phyloP scores from a whole-genome alignment of 208 protist genomes.

The Acanthamoeba royreba region DNA sequence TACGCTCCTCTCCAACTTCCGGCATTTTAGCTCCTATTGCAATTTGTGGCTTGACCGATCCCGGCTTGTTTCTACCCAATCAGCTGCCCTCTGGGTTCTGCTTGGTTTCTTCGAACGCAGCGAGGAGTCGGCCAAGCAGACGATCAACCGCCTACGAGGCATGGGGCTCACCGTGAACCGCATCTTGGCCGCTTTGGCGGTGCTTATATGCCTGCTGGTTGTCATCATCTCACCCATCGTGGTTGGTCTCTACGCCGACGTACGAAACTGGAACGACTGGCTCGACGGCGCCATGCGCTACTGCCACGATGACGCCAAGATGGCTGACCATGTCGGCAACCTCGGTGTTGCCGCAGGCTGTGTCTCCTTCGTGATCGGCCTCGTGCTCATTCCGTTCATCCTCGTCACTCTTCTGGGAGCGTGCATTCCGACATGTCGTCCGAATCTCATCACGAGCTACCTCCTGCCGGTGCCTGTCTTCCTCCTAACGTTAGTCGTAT shows the following conservation, averaged over 20 bases:
- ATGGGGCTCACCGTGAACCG: too few species aligned
- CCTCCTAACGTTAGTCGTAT: not conserved
- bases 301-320: slow-evolving; percentile 3
- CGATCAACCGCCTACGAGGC: too few species aligned
- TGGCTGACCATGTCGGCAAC: not conserved
- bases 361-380: not conserved
- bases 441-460: not conserved
- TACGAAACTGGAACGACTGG: not conserved
- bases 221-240: slow-evolving; percentile 9
- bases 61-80: too few species aligned
- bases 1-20: too few species aligned
- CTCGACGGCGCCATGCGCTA: not conserved
- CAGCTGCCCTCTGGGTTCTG: too few species aligned
- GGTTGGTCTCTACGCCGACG: not conserved
- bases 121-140: too few species aligned
- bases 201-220: not conserved
- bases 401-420: not conserved
- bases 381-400: not conserved
- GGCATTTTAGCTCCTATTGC: too few species aligned
- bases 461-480: not conserved
- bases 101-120: too few species aligned
- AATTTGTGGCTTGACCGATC: too few species aligned
- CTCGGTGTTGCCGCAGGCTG: not conserved
- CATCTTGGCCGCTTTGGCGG: not conserved
- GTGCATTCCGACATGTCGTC: not conserved